Percentiles rank a stretch among this genome's conserved stretches.
These are phyloP conservation scores for Aspergillus steynii DNA, from an alignment of 495 filamentous ascomycete genomes.

Conservation along the genomic window DNA sequence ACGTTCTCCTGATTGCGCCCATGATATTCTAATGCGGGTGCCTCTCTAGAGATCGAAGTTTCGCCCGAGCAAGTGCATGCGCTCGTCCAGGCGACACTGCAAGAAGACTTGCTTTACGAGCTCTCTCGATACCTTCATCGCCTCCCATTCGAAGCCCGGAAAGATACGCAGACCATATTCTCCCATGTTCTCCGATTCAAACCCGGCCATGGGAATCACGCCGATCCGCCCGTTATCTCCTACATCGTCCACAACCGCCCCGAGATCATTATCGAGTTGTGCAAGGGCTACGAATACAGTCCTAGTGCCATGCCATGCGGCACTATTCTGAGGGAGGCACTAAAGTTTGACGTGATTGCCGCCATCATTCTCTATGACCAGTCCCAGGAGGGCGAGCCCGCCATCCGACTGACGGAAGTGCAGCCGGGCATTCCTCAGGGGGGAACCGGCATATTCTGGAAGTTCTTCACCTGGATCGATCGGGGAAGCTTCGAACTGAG, in stretches of 20 bases:
- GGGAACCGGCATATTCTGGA: conserved; percentile 88
- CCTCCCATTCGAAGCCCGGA: conserved; percentile 90
- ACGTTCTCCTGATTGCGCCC: conserved; percentile 4
- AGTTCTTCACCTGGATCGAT: conserved; percentile 98
- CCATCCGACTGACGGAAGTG: conserved; percentile 60
- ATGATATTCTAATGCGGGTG: not conserved
- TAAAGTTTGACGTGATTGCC: conserved; percentile 87
- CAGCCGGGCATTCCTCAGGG: conserved; percentile 65
- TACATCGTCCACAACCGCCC: conserved; percentile 83
- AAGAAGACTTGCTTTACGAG: conserved; percentile 83
- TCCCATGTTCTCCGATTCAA: conserved; percentile 85
- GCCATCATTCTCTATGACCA: conserved; percentile 92
- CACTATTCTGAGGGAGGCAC: conserved; percentile 82
- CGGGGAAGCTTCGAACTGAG: conserved; percentile 93
- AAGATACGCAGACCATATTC: conserved; percentile 88
- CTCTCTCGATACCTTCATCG: conserved; percentile 76
- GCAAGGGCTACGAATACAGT: conserved; percentile 82
- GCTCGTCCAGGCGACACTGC: conserved; percentile 75
- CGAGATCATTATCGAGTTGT: conserved; percentile 83
- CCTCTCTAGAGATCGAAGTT: conserved; percentile 69
- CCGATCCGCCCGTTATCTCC: conserved; percentile 76
- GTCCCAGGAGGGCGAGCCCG: conserved; percentile 59
- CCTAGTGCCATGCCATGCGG: conserved; percentile 94
- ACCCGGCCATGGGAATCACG: conserved; percentile 51
- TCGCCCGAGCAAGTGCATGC: conserved; percentile 82